These are phyloP conservation scores for Mycosphaerella arachidis DNA, from an alignment of 2,329 filamentous ascomycete species.

Conservation along the genomic window DNA sequence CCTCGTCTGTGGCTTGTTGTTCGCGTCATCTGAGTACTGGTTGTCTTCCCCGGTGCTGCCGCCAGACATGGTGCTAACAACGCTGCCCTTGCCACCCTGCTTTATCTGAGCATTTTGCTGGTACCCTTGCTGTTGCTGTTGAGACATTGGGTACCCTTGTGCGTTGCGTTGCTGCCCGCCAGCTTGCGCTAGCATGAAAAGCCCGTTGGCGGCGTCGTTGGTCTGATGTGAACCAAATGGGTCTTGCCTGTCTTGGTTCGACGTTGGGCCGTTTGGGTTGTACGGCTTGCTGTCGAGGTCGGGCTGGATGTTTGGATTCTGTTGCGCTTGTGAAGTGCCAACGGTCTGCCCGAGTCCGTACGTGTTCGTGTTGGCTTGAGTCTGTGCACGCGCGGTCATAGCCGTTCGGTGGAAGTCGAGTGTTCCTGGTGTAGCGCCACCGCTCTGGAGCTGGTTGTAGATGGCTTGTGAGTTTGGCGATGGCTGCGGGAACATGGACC, in stretches of 20 bases:
- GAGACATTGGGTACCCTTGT: conserved; percentile 43
- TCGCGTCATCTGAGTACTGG: conserved; percentile 64
- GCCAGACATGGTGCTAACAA: conserved; percentile 57
- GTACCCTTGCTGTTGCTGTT: conserved; percentile 43
- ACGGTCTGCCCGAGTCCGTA: conserved; percentile 29
- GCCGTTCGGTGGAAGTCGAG: conserved; percentile 94
- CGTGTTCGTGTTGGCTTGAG: conserved; percentile 39
- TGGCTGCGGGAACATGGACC: conserved; percentile 92
- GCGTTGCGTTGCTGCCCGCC: conserved; percentile 54
- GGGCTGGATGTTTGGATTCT: conserved; percentile 37
- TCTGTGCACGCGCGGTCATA: conserved; percentile 68
- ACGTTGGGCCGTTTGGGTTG: conserved; percentile 50
- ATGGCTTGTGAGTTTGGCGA: conserved; percentile 82
- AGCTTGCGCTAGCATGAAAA: conserved; percentile 82
- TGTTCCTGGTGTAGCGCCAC: conserved; percentile 81
- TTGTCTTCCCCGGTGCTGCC: conserved; percentile 50
- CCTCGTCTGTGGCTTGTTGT: conserved; percentile 60
- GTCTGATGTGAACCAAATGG: conserved; percentile 82
- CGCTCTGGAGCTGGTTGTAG: conserved; percentile 72
- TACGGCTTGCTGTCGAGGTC: conserved; percentile 43
- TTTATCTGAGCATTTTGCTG: conserved; percentile 39
- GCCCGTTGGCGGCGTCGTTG: conserved; percentile 89
- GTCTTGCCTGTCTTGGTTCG: conserved; percentile 46
- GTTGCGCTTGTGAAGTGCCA: conserved; percentile 42
- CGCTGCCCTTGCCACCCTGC: conserved; percentile 40